Evolutionary conservation across 2,329 filamentous ascomycete species (phyloP), one percentile per base, ranked within the genome.

Genomic region (Triangularia setosa): DNA sequence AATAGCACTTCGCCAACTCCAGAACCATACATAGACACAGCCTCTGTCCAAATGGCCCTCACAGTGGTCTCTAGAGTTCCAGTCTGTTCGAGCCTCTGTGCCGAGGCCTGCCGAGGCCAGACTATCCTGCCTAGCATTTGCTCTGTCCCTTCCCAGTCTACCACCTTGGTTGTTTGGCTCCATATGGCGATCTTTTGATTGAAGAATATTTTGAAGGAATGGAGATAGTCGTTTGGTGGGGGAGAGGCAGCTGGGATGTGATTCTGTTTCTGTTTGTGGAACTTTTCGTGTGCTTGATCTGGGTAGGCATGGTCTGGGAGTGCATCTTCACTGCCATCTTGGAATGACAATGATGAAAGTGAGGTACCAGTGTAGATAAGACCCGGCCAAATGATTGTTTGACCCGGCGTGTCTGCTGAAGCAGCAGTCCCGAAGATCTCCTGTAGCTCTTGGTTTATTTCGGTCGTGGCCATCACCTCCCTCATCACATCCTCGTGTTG

Each of bases 181-280:
- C 67, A 68, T 16, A 33, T 27, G 8, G 61, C 24, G n/a, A 67
- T 16, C 12, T 62, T 54, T 9, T 56, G 61, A 1, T n/a, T 60
- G 40, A 68, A 67, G 63, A 63, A 68, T 1, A 33, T 23, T 27
- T 55, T 60, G 57, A 66, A 25, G 5, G 8, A n/a, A 9, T 48
- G 30, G 1, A 60, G 28, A 30, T 56, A 44, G 21, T 54, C 33
- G 9, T 3, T 25, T 27, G 28, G 23, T 9, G 21, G 23, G 6
- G 27, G 27, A 2, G 27, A 23, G 2, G 14, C 11, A 14, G 27
- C 28, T 16, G 6, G 56, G 48, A 23, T 27, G n/a, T 30, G 25
- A 14, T 53, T 33, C 8, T 28, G 27, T 2, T 56, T 44, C 12
- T 58, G 21, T 6, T 18, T n/a, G 40, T n/a, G 4, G 16, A n/a